Conservation (phyloP, 1,284 basidiomycete genomes). For the Sporisorium graminicola region DNA sequence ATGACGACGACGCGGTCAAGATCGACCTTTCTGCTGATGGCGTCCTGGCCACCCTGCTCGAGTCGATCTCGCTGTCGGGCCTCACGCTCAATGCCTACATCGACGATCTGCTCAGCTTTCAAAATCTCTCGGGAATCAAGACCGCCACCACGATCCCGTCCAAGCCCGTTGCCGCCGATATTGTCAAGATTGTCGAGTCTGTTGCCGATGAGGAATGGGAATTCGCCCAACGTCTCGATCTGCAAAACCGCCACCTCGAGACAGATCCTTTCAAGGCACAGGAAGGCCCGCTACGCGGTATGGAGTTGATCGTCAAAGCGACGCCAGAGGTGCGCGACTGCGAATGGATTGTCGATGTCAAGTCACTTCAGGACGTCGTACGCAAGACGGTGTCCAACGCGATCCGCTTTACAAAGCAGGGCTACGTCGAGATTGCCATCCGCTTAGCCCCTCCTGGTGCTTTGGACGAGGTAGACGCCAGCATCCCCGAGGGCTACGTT, state of each 20-base stretch:
- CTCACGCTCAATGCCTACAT: slow-evolving; percentile 56
- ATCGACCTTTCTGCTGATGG: slow-evolving; percentile 50
- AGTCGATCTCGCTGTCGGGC: slow-evolving; percentile 53
- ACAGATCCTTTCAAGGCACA: slow-evolving; percentile 2
- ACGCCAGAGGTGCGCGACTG: slow-evolving; percentile 23
- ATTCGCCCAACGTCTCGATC: slow-evolving; percentile 44
- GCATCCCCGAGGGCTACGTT: slow-evolving; percentile 12
- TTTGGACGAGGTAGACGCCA: slow-evolving; percentile 21
- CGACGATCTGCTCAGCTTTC: slow-evolving; percentile 61
- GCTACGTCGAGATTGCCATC: slow-evolving; percentile 46
- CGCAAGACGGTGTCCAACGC: slow-evolving; percentile 58
- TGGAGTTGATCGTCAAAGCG: slow-evolving; percentile 55
- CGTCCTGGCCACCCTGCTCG: slow-evolving; percentile 49
- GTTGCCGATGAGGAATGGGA: slow-evolving; percentile 56
- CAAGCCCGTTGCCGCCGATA: slow-evolving; percentile 24
- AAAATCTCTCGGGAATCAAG: slow-evolving; percentile 48
- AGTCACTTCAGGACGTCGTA: slow-evolving; percentile 46
- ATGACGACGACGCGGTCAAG: slow-evolving; percentile 26
- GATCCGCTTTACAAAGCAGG: slow-evolving; percentile 48
- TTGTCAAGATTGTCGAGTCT: slow-evolving; percentile 48
- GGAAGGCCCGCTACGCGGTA: slow-evolving; percentile 21
- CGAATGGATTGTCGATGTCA: slow-evolving; percentile 37
- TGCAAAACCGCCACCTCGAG: slow-evolving; percentile 33
- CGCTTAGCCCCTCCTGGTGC: slow-evolving; percentile 22
- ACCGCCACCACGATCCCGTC: background rate